Evolutionary conservation across 139 green algal species (phyloP).

Genomic region (Chlamydomonas sphaeroides): DNA sequence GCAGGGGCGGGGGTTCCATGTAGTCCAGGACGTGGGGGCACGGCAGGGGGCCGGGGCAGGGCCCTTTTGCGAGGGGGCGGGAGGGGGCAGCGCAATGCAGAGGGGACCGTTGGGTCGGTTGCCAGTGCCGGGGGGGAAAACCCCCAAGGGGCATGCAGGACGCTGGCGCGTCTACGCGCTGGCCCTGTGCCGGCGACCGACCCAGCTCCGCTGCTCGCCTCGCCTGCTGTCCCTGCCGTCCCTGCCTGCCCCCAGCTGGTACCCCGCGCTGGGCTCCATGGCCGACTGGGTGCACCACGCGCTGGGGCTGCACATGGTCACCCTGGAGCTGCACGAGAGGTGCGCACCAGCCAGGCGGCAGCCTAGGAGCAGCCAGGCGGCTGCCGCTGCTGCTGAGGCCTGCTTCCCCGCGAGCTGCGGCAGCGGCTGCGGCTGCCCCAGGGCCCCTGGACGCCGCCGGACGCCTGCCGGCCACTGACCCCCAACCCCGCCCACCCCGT

Average conservation of each 20-base stretch:
- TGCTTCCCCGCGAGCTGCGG: too few relatives aligned
- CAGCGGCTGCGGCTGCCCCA: not conserved
- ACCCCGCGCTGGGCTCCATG: slow-evolving; percentile 13
- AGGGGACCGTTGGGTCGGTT: too few relatives aligned
- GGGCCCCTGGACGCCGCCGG: not conserved
- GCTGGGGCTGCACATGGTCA: slow-evolving; percentile 14
- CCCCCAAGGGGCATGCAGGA: too few relatives aligned
- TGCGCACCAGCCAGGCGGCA: not conserved
- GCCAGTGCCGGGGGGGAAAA: too few relatives aligned
- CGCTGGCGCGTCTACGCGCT: too few relatives aligned
- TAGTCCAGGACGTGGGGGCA: too few relatives aligned
- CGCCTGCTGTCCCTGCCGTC: not conserved
- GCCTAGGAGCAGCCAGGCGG: too few relatives aligned
- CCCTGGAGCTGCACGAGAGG: slow-evolving; percentile 29
- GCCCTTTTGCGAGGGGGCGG: too few relatives aligned
- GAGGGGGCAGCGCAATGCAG: too few relatives aligned
- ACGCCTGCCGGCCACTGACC: not conserved
- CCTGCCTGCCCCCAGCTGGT: slow-evolving; percentile 19
- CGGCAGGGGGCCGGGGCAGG: too few relatives aligned
- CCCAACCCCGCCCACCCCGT: not conserved
- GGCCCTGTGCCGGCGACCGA: not conserved
- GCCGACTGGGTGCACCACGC: slow-evolving; percentile 23
- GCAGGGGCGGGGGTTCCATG: too few relatives aligned
- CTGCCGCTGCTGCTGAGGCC: too few relatives aligned
- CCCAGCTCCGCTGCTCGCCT: not conserved